Base-by-base conservation (phyloP, 495 filamentous ascomycete genomes). In the Barbatosphaeria neglecta region DNA sequence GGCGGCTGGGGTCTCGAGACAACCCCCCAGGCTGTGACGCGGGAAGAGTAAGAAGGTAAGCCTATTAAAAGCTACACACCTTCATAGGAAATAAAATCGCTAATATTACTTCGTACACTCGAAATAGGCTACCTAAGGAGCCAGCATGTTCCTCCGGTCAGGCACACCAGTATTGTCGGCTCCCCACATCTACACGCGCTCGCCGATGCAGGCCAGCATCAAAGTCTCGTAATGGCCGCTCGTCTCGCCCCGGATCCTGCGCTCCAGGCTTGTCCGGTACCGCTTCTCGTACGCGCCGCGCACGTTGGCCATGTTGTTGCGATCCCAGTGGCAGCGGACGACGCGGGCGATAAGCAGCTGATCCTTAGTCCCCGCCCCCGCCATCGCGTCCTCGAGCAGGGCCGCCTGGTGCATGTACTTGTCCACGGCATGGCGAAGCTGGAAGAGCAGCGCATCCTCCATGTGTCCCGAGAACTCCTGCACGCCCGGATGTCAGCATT, bases 401-500 rank as follows among this genome's bases (percentile, higher is more conserved):
- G 74, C 68, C 0, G 92, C 90, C 55, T 95, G 90, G 38, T 84
- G 77, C 75, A 83, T 81, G 19, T 84, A 85, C 43, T 82, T 83
- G 55, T 97, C 86, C 10, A 77, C 64, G 5, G 84, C 92, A 0
- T 77, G 73, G n/a, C 75, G 75, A 4, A 95, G 66, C 63, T 94
- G 86, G 44, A 76, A 78, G 35, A 89, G 61, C n/a, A 95, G 64
- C 0, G 87, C 88, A 22, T 84, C 75, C 63, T 90, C 76, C 87
- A 96, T 95, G 55, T 97, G 90, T 0, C 90, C 90, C 1, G 81
- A 83, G 64, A 95, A 94, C 57, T 92, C 82, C 66, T 77, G 39
- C 33, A n/a, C 16, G 11, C 31, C 1, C 6, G n/a, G n/a, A n/a
- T 31, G 31, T 35, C 11, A 35, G 31, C 31, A 35, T n/a, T 6